phyloP scores from a whole-genome alignment of 225 moss, liverwort and hornwort species.

The Polytrichum formosum region DNA sequence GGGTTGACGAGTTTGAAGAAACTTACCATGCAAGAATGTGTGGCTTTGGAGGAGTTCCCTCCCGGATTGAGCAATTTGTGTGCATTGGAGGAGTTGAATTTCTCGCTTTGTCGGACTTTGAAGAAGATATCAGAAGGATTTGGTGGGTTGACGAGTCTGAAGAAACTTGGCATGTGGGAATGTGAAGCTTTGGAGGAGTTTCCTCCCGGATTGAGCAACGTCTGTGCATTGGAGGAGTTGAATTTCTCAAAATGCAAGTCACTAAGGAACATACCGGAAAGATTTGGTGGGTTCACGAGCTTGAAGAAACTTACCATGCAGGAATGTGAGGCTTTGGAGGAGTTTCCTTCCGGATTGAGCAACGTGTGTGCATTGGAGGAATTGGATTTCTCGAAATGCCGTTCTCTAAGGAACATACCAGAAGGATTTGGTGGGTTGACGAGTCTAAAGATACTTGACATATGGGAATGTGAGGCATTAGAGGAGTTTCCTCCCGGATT shows the following conservation, averaged over 20 bases:
- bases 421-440: neutral
- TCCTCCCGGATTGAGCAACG: neutral
- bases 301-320: neutral
- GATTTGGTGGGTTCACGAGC: neutral
- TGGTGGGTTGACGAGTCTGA: neutral
- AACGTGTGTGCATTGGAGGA: no score
- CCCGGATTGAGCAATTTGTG: neutral
- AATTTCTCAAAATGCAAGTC: neutral
- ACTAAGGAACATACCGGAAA: neutral
- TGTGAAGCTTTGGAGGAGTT: neutral
- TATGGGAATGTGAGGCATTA: no score
- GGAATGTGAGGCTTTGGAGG: neutral
- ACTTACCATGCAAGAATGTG: neutral
- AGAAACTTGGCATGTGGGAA: neutral
- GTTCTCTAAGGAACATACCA: neutral
- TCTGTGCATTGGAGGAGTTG: neutral
- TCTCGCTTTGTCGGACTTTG: neutral
- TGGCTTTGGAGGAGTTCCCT: neutral
- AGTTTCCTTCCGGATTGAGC: no score
- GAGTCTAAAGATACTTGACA: no score
- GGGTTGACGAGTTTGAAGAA: neutral
- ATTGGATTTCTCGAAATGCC: neutral
- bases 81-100: neutral
- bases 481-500: neutral
- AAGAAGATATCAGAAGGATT: neutral